These are phyloP conservation scores for Penicillium sp. DNA, from an alignment of 2,329 filamentous ascomycete species.

Conservation along the genomic window DNA sequence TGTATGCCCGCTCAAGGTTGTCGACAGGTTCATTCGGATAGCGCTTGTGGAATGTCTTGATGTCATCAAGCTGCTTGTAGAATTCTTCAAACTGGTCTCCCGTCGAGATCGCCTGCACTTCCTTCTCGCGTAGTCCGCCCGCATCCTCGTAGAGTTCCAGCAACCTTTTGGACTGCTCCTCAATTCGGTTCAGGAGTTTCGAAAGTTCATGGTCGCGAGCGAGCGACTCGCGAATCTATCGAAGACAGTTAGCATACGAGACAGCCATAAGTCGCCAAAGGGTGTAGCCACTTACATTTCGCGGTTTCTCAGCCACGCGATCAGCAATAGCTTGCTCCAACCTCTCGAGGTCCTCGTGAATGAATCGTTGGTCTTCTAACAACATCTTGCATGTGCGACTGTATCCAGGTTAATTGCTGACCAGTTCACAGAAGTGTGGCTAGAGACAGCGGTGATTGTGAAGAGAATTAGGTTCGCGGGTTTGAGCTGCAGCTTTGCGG, in stretches of 20 bases:
- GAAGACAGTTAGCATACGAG: slow-evolving; percentile 15
- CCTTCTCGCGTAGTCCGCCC: slow-evolving; percentile 64
- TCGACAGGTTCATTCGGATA: slow-evolving; percentile 95
- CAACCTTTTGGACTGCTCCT: slow-evolving; percentile 74
- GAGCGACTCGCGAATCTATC: slow-evolving; percentile 77
- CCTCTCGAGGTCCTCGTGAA: slow-evolving; percentile 94
- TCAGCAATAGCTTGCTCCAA: slow-evolving; percentile 91
- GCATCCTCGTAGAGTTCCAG: slow-evolving; percentile 79
- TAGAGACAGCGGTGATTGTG: slow-evolving; percentile 1
- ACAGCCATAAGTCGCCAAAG: background rate
- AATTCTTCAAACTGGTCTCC: slow-evolving; percentile 89
- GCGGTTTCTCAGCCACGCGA: slow-evolving; percentile 80
- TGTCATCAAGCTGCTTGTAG: slow-evolving; percentile 72
- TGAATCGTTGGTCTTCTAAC: slow-evolving; percentile 85
- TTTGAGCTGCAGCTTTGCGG: slow-evolving; percentile 20
- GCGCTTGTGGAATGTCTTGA: slow-evolving; percentile 80
- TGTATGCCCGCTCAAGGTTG: slow-evolving; percentile 90
- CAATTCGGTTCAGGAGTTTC: slow-evolving; percentile 79
- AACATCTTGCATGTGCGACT: slow-evolving; percentile 53
- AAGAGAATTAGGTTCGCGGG: slow-evolving; percentile 5
- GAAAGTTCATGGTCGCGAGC: slow-evolving; percentile 88
- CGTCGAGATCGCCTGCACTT: slow-evolving; percentile 76
- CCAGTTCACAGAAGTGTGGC: slow-evolving; percentile 5
- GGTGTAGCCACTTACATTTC: slow-evolving; percentile 58
- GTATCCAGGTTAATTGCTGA: background rate